A percentile compares a stretch with the other conserved stretches of the same genome.
phyloP scores from a whole-genome alignment of 148 eudicot species.

The Pouteria glomerata region DNA sequence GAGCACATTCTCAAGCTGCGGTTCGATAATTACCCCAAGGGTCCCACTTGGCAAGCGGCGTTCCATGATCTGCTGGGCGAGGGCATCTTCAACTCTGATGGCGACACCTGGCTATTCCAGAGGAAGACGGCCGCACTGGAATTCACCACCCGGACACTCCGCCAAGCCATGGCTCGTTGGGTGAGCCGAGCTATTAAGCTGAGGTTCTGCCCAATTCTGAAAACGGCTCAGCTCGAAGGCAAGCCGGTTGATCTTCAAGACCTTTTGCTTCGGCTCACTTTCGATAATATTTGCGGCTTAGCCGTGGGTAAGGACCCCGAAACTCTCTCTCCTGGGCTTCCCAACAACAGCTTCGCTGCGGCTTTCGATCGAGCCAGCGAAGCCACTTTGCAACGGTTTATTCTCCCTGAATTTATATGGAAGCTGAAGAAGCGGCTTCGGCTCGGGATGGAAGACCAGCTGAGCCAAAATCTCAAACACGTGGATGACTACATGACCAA shows the following conservation, averaged over 20 bases:
- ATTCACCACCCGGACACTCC: too few relatives aligned
- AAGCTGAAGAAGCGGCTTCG: slow-evolving; percentile 63
- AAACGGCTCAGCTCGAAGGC: slow-evolving; percentile 55
- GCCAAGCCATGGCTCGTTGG: too few relatives aligned
- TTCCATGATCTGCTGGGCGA: slow-evolving; percentile 83
- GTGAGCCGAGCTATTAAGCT: slow-evolving; percentile 66
- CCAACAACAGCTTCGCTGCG: slow-evolving; percentile 58
- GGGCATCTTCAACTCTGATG: slow-evolving; percentile 87
- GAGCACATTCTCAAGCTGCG: slow-evolving; percentile 74
- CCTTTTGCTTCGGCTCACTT: slow-evolving; percentile 74
- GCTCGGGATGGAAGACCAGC: slow-evolving; percentile 59
- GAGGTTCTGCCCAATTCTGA: slow-evolving; percentile 59
- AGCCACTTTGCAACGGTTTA: slow-evolving; percentile 74
- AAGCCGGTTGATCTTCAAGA: slow-evolving; percentile 74
- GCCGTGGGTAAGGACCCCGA: slow-evolving; percentile 86
- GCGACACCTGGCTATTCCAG: slow-evolving; percentile 96
- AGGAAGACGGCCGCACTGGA: slow-evolving; percentile 96
- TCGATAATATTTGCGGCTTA: slow-evolving; percentile 88
- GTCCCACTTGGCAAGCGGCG: slow-evolving; percentile 90
- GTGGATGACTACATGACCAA: slow-evolving; percentile 62
- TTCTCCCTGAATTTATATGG: slow-evolving; percentile 78
- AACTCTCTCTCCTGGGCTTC: slow-evolving; percentile 57
- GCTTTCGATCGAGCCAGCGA: slow-evolving; percentile 88
- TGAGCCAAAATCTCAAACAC: slow-evolving; percentile 53
- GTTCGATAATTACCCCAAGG: slow-evolving; percentile 94